Percentiles rank a stretch among this genome's conserved stretches.
These are phyloP conservation scores for Trametes hirsuta DNA, from an alignment of 1,284 basidiomycete species.

Conservation along the genomic window DNA sequence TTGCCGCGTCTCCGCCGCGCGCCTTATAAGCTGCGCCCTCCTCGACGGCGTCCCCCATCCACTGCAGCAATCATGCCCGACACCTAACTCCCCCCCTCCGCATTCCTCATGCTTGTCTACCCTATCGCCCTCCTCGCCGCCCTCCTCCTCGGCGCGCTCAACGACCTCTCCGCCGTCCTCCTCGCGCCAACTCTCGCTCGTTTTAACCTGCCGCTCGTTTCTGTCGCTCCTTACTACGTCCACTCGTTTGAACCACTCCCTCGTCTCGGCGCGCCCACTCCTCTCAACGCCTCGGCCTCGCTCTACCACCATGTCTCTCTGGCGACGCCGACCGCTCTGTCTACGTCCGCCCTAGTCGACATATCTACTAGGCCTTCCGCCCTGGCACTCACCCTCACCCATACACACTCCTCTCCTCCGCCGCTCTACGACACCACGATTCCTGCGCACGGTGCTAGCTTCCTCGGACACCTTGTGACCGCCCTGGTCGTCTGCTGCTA, in stretches of 20 bases:
- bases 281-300: not conserved
- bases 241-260: slow-evolving; percentile 1
- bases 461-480: not conserved
- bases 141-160: slow-evolving; percentile 3
- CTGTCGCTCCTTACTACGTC: not conserved
- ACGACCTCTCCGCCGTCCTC: not conserved
- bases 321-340: not conserved
- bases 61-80: too few species aligned
- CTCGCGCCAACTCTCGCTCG: slow-evolving; percentile 8
- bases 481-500: not conserved
- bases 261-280: not conserved
- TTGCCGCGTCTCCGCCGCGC: too few species aligned
- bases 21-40: too few species aligned
- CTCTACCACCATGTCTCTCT: not conserved
- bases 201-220: not conserved
- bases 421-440: too few species aligned
- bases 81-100: too few species aligned
- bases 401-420: not conserved
- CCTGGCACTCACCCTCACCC: not conserved
- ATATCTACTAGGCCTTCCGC: not conserved
- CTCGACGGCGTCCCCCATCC: too few species aligned
- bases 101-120: not conserved
- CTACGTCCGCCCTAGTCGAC: not conserved
- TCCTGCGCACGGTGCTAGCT: not conserved
- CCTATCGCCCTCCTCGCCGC: slow-evolving; percentile 2